Evolutionary conservation across 2,329 filamentous ascomycete genomes (phyloP).

Genomic region (Thelonectria blattea): DNA sequence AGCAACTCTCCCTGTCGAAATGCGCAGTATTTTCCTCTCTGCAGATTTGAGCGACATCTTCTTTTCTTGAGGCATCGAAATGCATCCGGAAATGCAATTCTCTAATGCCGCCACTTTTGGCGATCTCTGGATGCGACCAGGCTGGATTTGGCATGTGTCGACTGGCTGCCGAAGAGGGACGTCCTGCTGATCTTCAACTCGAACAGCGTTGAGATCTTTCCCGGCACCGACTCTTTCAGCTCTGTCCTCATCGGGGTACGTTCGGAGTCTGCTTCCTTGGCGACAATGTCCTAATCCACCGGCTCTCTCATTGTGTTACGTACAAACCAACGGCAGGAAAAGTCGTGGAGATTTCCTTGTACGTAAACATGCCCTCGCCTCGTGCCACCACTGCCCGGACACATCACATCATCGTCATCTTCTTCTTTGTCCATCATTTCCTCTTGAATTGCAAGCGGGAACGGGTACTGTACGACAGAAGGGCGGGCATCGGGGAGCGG

Average conservation of each 20-base stretch:
- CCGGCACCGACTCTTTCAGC: not conserved
- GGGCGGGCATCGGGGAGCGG: not conserved
- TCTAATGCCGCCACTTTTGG: not conserved
- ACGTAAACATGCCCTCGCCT: constrained; percentile 14
- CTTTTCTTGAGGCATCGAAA: not conserved
- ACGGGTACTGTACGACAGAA: not conserved
- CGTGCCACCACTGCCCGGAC: constrained; percentile 4
- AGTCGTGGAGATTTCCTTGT: constrained; percentile 8
- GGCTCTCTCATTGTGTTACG: constrained; percentile 7
- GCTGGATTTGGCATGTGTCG: not conserved
- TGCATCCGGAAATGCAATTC: not conserved
- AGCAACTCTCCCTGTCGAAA: not conserved
- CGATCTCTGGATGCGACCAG: not conserved
- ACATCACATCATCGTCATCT: constrained; percentile 9
- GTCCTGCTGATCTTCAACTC: not conserved
- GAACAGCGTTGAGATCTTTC: not conserved
- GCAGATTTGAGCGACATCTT: not conserved
- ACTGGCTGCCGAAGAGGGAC: not conserved
- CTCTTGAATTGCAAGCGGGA: not conserved
- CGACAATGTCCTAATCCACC: constrained; percentile 1
- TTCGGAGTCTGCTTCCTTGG: not conserved
- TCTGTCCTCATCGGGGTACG: not conserved
- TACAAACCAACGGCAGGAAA: constrained; percentile 2
- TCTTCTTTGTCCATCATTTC: not conserved
- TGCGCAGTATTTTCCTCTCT: not conserved